These are phyloP conservation scores for Bryum argenteum DNA, from an alignment of 225 moss, liverwort and hornwort genomes.

Conservation along the genomic window DNA sequence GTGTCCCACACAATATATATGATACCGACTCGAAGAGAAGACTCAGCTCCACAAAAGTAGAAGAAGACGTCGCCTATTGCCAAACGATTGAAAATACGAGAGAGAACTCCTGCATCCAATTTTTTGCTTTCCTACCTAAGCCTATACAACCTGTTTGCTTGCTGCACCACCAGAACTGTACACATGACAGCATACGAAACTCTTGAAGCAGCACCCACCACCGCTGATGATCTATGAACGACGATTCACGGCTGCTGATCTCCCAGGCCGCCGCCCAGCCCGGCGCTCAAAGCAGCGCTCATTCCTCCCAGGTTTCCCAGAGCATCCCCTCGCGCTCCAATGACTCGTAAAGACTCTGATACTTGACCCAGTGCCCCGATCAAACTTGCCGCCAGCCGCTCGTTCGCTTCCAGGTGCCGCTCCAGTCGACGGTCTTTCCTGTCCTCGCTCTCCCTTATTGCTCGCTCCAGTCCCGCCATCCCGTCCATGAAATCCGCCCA, in stretches of 20 bases:
- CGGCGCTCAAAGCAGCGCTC: conserved; percentile 40
- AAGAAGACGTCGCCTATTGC: neutral
- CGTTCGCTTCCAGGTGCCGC: conserved; percentile 62
- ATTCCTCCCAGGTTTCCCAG: conserved; percentile 56
- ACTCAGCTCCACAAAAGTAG: neutral
- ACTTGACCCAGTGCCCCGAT: conserved; percentile 59
- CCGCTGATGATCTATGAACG: conserved; percentile 8
- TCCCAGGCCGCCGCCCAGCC: conserved; percentile 41
- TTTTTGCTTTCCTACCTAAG: neutral
- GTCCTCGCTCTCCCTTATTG: conserved; percentile 64
- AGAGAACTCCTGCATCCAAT: neutral
- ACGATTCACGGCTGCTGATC: conserved; percentile 51
- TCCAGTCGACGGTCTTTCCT: conserved; percentile 61
- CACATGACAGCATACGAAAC: conserved; percentile 13
- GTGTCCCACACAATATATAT: neutral
- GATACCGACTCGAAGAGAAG: neutral
- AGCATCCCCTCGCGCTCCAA: conserved; percentile 44
- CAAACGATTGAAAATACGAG: neutral
- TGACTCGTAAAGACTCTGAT: conserved; percentile 47
- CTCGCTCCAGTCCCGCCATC: conserved; percentile 57
- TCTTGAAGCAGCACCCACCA: too few relatives aligned
- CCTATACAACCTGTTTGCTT: conserved; percentile 16
- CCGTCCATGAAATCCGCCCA: conserved; percentile 59
- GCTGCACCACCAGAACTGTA: conserved; percentile 17
- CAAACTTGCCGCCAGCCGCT: conserved; percentile 49